Evolutionary conservation across 2,329 filamentous ascomycete species (phyloP).

Genomic region (Neofusicoccum laricinum): DNA sequence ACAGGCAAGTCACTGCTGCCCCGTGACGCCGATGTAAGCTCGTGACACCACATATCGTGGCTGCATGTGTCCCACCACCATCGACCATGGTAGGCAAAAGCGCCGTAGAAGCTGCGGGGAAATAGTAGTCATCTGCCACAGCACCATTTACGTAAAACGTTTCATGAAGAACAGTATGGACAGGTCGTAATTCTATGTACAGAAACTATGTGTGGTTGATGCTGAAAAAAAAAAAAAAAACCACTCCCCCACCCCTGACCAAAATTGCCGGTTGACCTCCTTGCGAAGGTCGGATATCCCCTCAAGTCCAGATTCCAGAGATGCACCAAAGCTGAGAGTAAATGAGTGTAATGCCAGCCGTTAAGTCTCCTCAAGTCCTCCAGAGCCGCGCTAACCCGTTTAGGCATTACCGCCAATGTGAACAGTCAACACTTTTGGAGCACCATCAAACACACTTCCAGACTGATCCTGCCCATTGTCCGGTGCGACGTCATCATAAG

Average conservation of each 20-base stretch:
- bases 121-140: not conserved
- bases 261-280: not conserved
- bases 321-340: not conserved
- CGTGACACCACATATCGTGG: not conserved
- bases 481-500: slow-evolving; percentile 65
- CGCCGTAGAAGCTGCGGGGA: not conserved
- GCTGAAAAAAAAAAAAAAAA: not conserved
- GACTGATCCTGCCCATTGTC: slow-evolving; percentile 54
- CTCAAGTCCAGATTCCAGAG: not conserved
- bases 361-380: no score
- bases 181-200: not conserved
- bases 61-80: not conserved
- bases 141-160: not conserved
- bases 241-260: not conserved
- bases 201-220: not conserved
- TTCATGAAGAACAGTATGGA: no score
- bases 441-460: slow-evolving; percentile 47
- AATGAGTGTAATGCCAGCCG: not conserved
- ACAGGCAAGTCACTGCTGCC: not conserved
- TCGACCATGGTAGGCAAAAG: no score
- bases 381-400: no score
- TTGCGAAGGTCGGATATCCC: not conserved
- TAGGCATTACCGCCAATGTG: slow-evolving; percentile 42
- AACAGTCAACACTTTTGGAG: slow-evolving; percentile 47
- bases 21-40: not conserved